These are phyloP conservation scores for Centrapalus pauciflorus DNA, from an alignment of 129 eudicot genomes.

Conservation along the genomic window DNA sequence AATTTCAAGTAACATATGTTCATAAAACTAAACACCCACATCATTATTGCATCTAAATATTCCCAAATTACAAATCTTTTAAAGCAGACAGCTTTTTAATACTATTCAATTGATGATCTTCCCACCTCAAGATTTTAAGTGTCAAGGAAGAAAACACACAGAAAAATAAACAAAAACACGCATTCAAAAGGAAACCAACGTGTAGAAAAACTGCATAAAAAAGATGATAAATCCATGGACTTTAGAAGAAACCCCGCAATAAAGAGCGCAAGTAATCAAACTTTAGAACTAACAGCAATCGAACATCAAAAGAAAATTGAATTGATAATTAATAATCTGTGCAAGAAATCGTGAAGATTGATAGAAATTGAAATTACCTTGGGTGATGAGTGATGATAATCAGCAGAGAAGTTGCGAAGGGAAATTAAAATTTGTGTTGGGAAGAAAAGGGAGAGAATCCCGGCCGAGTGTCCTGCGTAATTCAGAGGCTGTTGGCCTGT, in stretches of 20 bases:
- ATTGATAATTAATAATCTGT: background rate
- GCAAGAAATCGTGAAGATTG: background rate
- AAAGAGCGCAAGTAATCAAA: background rate
- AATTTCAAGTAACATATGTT: background rate
- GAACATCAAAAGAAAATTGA: background rate
- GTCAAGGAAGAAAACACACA: constrained; percentile 3
- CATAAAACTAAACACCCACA: background rate
- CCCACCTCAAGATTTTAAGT: background rate
- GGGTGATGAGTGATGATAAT: no score
- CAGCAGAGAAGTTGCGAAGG: constrained; percentile 3
- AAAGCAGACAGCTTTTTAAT: background rate
- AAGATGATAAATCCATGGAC: background rate
- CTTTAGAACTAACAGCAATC: background rate
- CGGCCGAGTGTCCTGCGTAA: constrained; percentile 32
- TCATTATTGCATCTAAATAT: background rate
- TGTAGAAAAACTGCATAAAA: background rate
- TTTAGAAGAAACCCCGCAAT: background rate
- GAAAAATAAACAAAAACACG: background rate
- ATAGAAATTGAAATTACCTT: background rate
- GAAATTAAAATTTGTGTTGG: constrained; percentile 4
- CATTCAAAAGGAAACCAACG: background rate
- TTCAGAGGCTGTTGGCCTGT: constrained; percentile 34
- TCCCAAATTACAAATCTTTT: background rate
- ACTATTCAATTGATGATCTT: background rate
- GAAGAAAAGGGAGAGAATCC: constrained; percentile 31